Conservation (phyloP, 495 filamentous ascomycete genomes). For the Hypoxylon lenormandii region DNA sequence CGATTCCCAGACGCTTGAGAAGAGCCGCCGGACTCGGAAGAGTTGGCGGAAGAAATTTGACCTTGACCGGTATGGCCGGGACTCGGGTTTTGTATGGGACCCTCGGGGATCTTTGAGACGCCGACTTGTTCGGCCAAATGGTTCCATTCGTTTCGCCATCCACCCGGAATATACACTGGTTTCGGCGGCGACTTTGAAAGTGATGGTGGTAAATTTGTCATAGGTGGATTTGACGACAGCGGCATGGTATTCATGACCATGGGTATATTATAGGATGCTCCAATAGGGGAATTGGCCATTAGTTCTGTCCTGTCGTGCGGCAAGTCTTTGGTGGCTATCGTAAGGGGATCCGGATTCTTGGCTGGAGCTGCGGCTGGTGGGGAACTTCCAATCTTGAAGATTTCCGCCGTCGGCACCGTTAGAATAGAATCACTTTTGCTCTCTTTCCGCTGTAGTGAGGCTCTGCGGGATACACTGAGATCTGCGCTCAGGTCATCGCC, state of each 20-base stretch:
- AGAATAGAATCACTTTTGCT: constrained; percentile 42
- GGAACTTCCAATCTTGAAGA: constrained; percentile 38
- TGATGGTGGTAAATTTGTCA: constrained; percentile 13
- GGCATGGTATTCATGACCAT: constrained; percentile 1
- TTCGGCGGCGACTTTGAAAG: constrained; percentile 39
- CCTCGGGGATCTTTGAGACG: not conserved
- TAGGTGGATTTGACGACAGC: constrained; percentile 11
- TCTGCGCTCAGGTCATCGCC: constrained; percentile 41
- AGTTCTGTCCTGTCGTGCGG: constrained; percentile 33
- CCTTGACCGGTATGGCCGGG: not conserved
- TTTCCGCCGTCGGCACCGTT: constrained; percentile 44
- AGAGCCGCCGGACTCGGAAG: constrained; percentile 9
- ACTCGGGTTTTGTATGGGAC: constrained; percentile 4
- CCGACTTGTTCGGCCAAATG: constrained; percentile 24
- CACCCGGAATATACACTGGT: constrained; percentile 43
- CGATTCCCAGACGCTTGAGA: constrained; percentile 12
- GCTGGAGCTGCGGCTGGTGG: not conserved
- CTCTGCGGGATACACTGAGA: constrained; percentile 46
- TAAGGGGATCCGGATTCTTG: constrained; percentile 1
- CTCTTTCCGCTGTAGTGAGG: constrained; percentile 43
- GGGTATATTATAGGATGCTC: constrained; percentile 25
- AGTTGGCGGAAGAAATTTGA: constrained; percentile 12
- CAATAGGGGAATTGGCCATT: constrained; percentile 43
- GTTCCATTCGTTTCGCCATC: constrained; percentile 48
- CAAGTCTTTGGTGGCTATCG: constrained; percentile 13